Evolutionary conservation across 139 green algal species (phyloP).

Genomic region (Micractinium conductrix): DNA sequence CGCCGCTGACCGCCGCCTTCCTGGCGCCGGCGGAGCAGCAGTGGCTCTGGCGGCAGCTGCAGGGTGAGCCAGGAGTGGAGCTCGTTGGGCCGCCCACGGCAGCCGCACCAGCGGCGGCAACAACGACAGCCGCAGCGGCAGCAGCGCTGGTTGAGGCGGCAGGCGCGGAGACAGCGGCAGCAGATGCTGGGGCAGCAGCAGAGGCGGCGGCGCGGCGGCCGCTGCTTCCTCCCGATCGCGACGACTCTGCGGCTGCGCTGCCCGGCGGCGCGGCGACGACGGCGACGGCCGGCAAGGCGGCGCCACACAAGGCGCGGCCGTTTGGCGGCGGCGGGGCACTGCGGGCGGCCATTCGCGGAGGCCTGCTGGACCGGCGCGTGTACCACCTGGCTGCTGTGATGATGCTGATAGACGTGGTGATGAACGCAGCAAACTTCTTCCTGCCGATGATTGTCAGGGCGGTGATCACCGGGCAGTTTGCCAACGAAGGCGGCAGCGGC

Average conservation of each 20-base stretch:
- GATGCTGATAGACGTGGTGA: slow-evolving; percentile 12
- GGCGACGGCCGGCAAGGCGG: too few species aligned
- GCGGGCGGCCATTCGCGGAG: neutral
- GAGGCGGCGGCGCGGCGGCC: too few species aligned
- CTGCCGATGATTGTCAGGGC: slow-evolving; percentile 2
- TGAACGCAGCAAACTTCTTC: slow-evolving; percentile 32
- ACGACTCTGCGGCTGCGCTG: too few species aligned
- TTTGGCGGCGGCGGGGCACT: neutral
- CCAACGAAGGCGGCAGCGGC: neutral
- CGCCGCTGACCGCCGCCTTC: slow-evolving; percentile 8
- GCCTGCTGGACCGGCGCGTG: slow-evolving; percentile 20
- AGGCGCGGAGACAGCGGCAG: neutral
- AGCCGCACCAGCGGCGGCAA: neutral
- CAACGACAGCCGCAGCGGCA: neutral
- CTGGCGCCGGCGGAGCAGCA: slow-evolving; percentile 13
- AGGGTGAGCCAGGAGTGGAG: neutral
- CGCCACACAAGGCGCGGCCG: too few species aligned
- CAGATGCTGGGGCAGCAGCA: neutral
- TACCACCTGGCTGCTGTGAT: slow-evolving; percentile 14
- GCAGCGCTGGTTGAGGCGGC: neutral
- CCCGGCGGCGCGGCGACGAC: too few species aligned
- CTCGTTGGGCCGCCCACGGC: neutral
- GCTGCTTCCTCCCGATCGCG: too few species aligned
- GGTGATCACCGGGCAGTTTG: neutral
- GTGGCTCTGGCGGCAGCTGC: slow-evolving; percentile 9